These are phyloP conservation scores for Linum trigynum DNA, from an alignment of 345 rosid species.

Conservation along the genomic window DNA sequence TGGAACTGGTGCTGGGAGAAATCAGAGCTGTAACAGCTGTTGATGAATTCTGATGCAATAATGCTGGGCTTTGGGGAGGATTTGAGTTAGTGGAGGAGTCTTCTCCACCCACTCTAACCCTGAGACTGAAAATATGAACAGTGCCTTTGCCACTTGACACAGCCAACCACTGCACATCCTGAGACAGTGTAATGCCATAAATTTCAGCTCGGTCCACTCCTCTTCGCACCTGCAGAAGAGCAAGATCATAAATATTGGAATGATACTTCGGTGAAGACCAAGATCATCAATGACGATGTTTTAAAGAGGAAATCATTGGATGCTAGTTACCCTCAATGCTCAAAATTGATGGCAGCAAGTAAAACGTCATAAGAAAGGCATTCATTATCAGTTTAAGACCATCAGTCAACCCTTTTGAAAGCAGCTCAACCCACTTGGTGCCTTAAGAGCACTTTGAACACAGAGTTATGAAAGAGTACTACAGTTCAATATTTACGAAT, in stretches of 20 bases:
- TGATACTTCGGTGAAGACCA: neutral
- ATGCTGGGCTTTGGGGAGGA: slow-evolving; percentile 28
- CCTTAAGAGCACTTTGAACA: too few species aligned
- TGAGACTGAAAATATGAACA: slow-evolving; percentile 74
- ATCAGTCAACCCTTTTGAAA: neutral
- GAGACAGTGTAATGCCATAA: slow-evolving; percentile 65
- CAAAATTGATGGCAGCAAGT: neutral
- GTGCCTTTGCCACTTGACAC: slow-evolving; percentile 90
- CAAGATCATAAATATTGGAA: slow-evolving; percentile 9
- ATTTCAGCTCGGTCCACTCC: slow-evolving; percentile 88
- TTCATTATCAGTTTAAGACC: neutral
- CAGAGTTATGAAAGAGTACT: neutral
- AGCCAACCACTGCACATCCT: slow-evolving; percentile 75
- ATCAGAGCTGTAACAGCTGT: slow-evolving; percentile 54
- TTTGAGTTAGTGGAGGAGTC: slow-evolving; percentile 38
- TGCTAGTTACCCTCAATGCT: neutral
- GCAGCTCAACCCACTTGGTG: too few species aligned
- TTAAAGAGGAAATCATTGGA: neutral
- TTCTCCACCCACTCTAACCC: slow-evolving; percentile 66
- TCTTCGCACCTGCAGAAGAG: slow-evolving; percentile 60
- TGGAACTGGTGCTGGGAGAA: slow-evolving; percentile 57
- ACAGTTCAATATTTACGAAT: neutral
- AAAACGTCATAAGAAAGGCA: neutral
- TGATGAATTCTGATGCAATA: slow-evolving; percentile 46
- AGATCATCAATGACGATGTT: neutral